These are phyloP conservation scores for Stereocaulon alpinum DNA, from an alignment of 495 filamentous ascomycete species.

Conservation along the genomic window DNA sequence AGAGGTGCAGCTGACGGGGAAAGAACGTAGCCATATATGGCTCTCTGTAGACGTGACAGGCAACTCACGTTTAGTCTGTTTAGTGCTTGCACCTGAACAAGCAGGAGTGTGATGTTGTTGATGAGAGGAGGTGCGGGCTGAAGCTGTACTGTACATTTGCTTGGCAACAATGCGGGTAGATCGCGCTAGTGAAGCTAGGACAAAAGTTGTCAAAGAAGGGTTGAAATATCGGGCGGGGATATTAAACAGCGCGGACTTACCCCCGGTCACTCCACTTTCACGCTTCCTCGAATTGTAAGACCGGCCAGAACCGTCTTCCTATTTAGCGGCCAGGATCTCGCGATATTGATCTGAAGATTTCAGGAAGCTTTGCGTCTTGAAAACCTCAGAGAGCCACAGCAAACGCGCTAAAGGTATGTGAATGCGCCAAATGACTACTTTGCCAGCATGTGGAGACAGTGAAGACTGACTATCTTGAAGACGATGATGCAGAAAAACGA, in stretches of 20 bases:
- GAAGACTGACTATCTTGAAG: too few species aligned
- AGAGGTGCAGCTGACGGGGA: conserved; percentile 20
- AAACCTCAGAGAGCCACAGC: too few species aligned
- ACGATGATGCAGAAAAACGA: background rate
- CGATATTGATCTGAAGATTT: too few species aligned
- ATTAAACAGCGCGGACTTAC: too few species aligned
- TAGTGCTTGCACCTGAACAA: background rate
- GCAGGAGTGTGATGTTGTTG: conserved; percentile 12
- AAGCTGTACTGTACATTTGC: conserved; percentile 8
- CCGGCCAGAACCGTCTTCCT: too few species aligned
- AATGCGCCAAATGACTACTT: too few species aligned
- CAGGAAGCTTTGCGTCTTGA: too few species aligned
- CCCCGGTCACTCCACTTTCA: too few species aligned
- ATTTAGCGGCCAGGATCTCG: too few species aligned
- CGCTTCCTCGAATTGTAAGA: too few species aligned
- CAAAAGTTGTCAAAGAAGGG: background rate
- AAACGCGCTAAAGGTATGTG: background rate
- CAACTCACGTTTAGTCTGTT: conserved; percentile 21
- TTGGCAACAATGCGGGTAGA: conserved; percentile 7
- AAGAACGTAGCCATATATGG: conserved; percentile 20
- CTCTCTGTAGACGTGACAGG: conserved; percentile 20
- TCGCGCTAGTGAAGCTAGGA: background rate
- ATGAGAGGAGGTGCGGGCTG: conserved; percentile 6
- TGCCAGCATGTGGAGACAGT: too few species aligned
- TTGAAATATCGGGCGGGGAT: background rate